Conservation (phyloP, 139 green algal species). For the Closterium sp. region DNA sequence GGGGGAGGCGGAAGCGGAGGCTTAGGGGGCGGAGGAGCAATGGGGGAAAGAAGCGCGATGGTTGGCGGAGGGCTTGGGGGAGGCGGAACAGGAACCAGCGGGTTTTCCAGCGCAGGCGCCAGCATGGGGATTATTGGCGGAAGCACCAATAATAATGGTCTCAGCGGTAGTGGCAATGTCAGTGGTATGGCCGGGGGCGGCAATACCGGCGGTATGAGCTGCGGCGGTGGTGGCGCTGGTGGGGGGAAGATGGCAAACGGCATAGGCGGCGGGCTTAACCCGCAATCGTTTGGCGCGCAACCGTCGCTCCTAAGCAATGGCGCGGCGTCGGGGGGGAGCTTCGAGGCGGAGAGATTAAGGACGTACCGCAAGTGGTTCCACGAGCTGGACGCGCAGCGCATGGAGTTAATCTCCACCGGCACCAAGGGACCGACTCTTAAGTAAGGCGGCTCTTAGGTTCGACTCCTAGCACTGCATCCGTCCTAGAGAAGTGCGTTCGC, state of each 20-base stretch:
- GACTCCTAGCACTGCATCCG: no score
- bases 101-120: background rate
- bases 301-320: background rate
- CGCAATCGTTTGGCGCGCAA: background rate
- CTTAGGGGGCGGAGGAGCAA: background rate
- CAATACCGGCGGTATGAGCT: background rate
- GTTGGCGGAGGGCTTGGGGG: background rate
- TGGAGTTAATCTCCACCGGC: background rate
- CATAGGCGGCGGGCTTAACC: background rate
- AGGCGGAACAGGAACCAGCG: background rate
- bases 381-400: conserved; percentile 8
- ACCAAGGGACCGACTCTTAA: background rate
- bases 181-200: background rate
- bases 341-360: background rate
- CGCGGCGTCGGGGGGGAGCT: background rate
- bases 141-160: background rate
- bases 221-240: no score
- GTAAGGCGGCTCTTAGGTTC: background rate
- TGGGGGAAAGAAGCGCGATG: background rate
- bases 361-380: conserved; percentile 17
- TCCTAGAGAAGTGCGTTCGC: no score
- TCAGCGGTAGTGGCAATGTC: background rate
- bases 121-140: background rate
- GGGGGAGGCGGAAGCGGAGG: background rate
- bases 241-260: background rate